phyloP scores from a whole-genome alignment of 345 rosid genomes.

The Microcos paniculata region DNA sequence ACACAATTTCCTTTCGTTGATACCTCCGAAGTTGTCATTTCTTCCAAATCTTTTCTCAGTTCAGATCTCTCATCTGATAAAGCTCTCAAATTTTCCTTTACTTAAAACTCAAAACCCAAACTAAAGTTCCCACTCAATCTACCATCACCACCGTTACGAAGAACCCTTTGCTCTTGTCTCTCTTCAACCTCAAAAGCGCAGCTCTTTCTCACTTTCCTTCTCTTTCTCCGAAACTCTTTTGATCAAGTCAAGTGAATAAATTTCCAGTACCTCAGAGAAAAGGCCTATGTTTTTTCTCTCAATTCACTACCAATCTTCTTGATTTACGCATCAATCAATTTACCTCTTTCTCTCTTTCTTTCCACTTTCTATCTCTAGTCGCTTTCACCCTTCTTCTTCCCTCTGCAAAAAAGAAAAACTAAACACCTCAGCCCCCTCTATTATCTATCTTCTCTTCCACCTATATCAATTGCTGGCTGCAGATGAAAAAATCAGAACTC shows the following conservation, averaged over 20 bases:
- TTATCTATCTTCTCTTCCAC: neutral
- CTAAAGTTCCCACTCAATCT: slow-evolving; percentile 3
- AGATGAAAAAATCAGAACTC: slow-evolving; percentile 21
- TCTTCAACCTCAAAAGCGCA: neutral
- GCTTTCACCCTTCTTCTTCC: slow-evolving; percentile 27
- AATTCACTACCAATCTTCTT: slow-evolving; percentile 28
- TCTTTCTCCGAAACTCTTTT: slow-evolving; percentile 15
- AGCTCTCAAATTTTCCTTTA: neutral
- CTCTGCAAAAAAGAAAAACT: slow-evolving; percentile 25
- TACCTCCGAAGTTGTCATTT: slow-evolving; percentile 46
- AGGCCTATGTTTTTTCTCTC: slow-evolving; percentile 16
- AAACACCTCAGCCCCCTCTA: neutral
- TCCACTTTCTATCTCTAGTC: slow-evolving; percentile 22
- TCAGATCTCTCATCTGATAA: slow-evolving; percentile 59
- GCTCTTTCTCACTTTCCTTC: neutral
- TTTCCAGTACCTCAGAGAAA: neutral
- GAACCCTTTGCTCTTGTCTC: neutral
- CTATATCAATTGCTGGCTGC: slow-evolving; percentile 35
- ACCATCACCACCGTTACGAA: neutral
- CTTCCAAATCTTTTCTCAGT: slow-evolving; percentile 10
- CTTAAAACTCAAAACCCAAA: slow-evolving; percentile 15
- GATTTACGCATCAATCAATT: slow-evolving; percentile 28
- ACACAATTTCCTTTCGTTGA: slow-evolving; percentile 34
- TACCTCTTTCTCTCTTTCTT: neutral
- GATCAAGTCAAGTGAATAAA: slow-evolving; percentile 22